Base-by-base conservation (phyloP, 2,329 filamentous ascomycete species). In the Coniella lustricola region DNA sequence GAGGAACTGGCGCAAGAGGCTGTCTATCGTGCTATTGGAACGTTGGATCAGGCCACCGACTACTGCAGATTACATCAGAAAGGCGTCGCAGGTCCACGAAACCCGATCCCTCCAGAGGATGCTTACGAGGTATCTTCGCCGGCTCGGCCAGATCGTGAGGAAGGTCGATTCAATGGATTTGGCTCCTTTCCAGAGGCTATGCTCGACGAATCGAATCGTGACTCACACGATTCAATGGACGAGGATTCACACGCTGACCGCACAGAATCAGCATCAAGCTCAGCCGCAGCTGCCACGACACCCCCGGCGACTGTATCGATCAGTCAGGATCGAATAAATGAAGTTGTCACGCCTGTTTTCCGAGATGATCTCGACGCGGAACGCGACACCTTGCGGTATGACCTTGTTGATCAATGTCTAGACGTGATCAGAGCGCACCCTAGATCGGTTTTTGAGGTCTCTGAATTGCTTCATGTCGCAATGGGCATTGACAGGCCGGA, bases 341-440 rank as follows among this genome's bases (percentile, higher is more conserved):
- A 55, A n/a, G 49, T 50, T 39, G 44, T 51, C 20, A 53, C 69
- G 3, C 63, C 66, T 45, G 65, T 82, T 29, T 85, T 86, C 0
- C 75, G 90, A 49, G 87, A 96, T 50, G 85, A 90, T 55, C 73
- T 98, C 7, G 87, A 95, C 54, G 77, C 79, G 31, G 79, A 87
- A 63, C 82, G 93, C 39, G 74, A 77, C 4, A 76, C 74, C n/a
- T 62, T 97, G 35, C 81, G 88, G 34, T 74, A 80, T 17, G 84
- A 87, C 48, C 68, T 97, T 47, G 90, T 97, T 51, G 90, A 96
- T 58, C 85, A 89, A 50, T 95, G 87, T 55, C 73, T 98, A 18
- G 90, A 96, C 59, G 82, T 97, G 31, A 82, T 98, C 46, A 86
- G 91, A 62, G 84, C 85, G 33, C 90, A 97, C 57, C 84, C 90